Percentiles rank a stretch among this genome's conserved stretches.
phyloP scores from a whole-genome alignment of 78 protist genomes.

The Speleostelium caveatum region DNA sequence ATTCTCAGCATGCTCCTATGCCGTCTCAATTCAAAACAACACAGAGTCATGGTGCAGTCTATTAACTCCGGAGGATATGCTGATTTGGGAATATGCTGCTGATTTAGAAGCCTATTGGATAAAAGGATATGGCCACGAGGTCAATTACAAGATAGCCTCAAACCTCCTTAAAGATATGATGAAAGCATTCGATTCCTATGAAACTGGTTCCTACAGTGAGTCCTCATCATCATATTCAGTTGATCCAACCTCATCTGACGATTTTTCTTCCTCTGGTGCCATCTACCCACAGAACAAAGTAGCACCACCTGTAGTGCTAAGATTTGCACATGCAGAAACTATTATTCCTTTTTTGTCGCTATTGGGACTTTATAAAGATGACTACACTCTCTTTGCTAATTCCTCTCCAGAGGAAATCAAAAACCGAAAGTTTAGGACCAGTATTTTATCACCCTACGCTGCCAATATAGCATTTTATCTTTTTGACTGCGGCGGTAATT shows the following conservation, averaged over 20 bases:
- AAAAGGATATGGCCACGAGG: slow-evolving; percentile 40
- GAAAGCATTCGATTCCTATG: not conserved
- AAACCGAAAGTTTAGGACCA: slow-evolving; percentile 30
- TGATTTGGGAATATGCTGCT: slow-evolving; percentile 34
- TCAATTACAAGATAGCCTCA: slow-evolving; percentile 33
- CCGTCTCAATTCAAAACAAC: slow-evolving; percentile 9
- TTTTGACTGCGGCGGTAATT: slow-evolving; percentile 37
- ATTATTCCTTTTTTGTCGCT: slow-evolving; percentile 40
- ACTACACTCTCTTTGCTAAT: slow-evolving; percentile 6
- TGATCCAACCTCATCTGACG: not conserved
- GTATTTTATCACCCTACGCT: slow-evolving; percentile 57
- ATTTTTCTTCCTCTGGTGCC: not conserved
- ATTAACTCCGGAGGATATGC: slow-evolving; percentile 1
- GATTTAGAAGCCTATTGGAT: slow-evolving; percentile 51
- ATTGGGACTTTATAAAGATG: slow-evolving; percentile 49
- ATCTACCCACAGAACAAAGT: not conserved
- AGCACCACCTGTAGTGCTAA: not conserved
- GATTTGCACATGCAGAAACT: slow-evolving; percentile 76
- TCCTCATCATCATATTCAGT: not conserved
- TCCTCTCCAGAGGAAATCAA: slow-evolving; percentile 26
- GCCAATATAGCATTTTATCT: slow-evolving; percentile 39
- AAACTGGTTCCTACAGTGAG: not conserved
- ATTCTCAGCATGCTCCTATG: slow-evolving; percentile 43
- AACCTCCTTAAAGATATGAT: slow-evolving; percentile 7
- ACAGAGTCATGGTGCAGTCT: slow-evolving; percentile 47